Conservation (phyloP, 2,329 filamentous ascomycete species). For the Anisogramma anomala region DNA sequence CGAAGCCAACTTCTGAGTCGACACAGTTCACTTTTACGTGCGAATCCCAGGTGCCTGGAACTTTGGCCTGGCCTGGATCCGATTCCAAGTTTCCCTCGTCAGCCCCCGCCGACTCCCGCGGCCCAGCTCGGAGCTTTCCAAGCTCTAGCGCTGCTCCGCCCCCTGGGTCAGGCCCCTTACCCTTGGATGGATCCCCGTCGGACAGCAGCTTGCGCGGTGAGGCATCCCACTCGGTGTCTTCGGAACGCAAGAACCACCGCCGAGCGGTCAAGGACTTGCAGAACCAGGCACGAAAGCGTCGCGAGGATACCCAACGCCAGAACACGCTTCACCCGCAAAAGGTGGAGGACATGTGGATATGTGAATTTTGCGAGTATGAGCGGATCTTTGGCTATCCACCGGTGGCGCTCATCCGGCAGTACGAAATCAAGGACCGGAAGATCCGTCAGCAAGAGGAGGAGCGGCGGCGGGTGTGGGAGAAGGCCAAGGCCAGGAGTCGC, state of each 20-base stretch:
- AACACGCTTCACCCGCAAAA: conserved; percentile 65
- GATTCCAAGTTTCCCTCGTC: conserved; percentile 20
- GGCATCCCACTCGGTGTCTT: conserved; percentile 5
- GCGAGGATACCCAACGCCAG: conserved; percentile 62
- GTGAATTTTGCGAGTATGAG: conserved; percentile 97
- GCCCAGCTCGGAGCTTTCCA: conserved; percentile 14
- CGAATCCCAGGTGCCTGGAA: conserved; percentile 74
- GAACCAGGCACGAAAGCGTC: conserved; percentile 64
- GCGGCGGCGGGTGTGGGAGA: conserved; percentile 72
- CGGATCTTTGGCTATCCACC: conserved; percentile 85
- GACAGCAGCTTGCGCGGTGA: conserved; percentile 10
- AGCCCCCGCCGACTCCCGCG: conserved; percentile 13
- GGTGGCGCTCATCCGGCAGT: conserved; percentile 72
- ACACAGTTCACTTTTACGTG: conserved; percentile 96
- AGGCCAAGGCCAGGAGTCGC: conserved; percentile 84
- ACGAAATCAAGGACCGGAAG: conserved; percentile 87
- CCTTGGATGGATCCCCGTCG: conserved; percentile 4
- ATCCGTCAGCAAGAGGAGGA: conserved; percentile 78
- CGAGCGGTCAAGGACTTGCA: conserved; percentile 60
- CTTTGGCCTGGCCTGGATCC: conserved; percentile 61
- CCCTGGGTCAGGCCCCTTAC: not conserved
- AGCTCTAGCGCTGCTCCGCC: conserved; percentile 6
- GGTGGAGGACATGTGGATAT: conserved; percentile 76
- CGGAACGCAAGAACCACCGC: conserved; percentile 31
- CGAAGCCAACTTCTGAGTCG: conserved; percentile 55